Evolutionary conservation across 129 eudicot genomes (phyloP).

Genomic region (Flaveria trinervia): DNA sequence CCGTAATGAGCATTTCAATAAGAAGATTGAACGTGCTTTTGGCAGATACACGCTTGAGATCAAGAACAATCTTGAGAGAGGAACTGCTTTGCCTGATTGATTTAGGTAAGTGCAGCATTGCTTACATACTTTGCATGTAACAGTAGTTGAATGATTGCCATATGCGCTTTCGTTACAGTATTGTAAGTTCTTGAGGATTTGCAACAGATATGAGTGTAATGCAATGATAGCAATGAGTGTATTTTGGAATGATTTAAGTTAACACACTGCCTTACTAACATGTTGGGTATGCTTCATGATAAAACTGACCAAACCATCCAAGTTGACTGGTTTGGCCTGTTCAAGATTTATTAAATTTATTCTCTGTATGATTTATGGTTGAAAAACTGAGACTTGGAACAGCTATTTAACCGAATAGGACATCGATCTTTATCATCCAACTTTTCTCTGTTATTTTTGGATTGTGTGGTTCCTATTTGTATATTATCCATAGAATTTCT

Average conservation of each 20-base stretch:
- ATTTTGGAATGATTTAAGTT: neutral
- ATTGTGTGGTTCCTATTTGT: too few relatives aligned
- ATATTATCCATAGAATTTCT: too few relatives aligned
- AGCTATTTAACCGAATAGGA: too few relatives aligned
- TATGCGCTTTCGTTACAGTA: neutral
- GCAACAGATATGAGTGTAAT: neutral
- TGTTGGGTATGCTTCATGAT: neutral
- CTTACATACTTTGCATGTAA: neutral
- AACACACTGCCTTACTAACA: neutral
- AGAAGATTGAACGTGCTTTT: constrained; percentile 97
- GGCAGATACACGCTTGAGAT: constrained; percentile 94
- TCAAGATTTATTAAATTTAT: too few relatives aligned
- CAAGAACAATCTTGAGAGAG: constrained; percentile 97
- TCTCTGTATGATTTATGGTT: too few relatives aligned
- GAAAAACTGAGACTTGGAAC: too few relatives aligned
- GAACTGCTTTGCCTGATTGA: constrained; percentile 98
- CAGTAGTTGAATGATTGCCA: neutral
- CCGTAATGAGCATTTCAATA: constrained; percentile 96
- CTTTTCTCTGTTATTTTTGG: too few relatives aligned
- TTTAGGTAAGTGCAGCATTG: neutral
- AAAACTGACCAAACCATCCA: neutral
- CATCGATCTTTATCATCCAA: too few relatives aligned
- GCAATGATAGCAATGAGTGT: neutral
- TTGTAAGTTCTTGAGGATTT: neutral
- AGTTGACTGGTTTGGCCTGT: too few relatives aligned